Evolutionary conservation across 352 stramenopile species (phyloP), one percentile per base, ranked within the genome.

Genomic region (Plasmopara muralis): DNA sequence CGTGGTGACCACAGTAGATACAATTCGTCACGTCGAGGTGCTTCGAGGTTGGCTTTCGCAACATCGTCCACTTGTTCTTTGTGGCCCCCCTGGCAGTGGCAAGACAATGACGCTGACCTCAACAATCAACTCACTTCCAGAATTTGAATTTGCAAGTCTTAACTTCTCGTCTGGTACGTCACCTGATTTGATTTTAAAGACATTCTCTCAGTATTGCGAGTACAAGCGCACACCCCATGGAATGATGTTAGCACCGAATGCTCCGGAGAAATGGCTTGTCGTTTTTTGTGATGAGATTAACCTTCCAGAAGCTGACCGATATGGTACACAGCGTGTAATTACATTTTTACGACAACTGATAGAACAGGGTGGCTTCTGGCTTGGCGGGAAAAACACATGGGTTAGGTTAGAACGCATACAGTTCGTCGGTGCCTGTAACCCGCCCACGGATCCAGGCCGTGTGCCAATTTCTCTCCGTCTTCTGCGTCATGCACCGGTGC

Each of bases 221-320:
- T 99, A 99, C 82, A 97, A 99, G 18, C 81, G 96, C 25, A 98
- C 95, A 47, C 95, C 93, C 13, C 96, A 93, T 60, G 96, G 97
- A 43, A 94, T 98, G 71, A 70, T 99, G 20, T 73, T 99, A 33
- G 82, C 96, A 47, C 97, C 97, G 13, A 89, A 79, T 67, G 95
- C 67, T 67, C 89, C 72, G 35, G 95, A 96, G 54, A 98, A 96
- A 60, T 99, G 95, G 96, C 83, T 99, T 2, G 97, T 99, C 46
- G 90, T 99, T 6, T 99, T 99, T 67, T 99, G 96, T 52, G 97
- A 99, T 72, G 97, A 99, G 81, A 98, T 99, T 57, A 99, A 99
- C 73, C 79, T 99, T 44, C 97, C 97, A 0, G 92, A 97, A 50
- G 78, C 96, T 33, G 97, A 99, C 71, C 73, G 75, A 8, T 99